phyloP scores from a whole-genome alignment of 495 filamentous ascomycete species.

The Emericellopsis terricola region DNA sequence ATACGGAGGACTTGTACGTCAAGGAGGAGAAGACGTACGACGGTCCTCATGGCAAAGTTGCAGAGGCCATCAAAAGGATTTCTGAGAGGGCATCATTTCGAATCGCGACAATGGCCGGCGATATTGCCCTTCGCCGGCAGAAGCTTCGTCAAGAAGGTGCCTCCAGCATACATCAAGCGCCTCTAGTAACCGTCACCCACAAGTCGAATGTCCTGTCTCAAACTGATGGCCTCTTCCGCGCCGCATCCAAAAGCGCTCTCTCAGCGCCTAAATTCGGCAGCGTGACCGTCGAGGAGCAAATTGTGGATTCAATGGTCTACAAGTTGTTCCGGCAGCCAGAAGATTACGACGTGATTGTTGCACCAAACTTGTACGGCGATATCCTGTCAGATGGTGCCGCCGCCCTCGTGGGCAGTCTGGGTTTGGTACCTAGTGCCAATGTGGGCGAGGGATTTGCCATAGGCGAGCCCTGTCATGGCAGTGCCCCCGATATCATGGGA shows the following conservation, averaged over 20 bases:
- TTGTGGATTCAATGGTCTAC: conserved; percentile 98
- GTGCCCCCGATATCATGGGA: conserved; percentile 90
- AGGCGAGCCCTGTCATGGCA: conserved; percentile 94
- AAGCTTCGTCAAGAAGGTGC: conserved; percentile 40
- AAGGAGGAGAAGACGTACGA: conserved; percentile 83
- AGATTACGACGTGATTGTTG: conserved; percentile 93
- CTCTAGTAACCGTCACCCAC: conserved; percentile 91
- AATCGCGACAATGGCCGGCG: conserved; percentile 84
- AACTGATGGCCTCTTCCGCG: conserved; percentile 90
- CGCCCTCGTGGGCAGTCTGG: conserved; percentile 82
- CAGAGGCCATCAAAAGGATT: conserved; percentile 95
- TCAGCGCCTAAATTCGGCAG: conserved; percentile 37
- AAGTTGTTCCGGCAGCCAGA: conserved; percentile 93
- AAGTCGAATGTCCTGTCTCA: conserved; percentile 95
- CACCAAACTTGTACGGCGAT: conserved; percentile 95
- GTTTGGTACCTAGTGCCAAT: conserved; percentile 90
- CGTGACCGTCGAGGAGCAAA: conserved; percentile 83
- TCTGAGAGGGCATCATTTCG: conserved; percentile 62
- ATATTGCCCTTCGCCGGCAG: conserved; percentile 78
- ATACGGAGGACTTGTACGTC: conserved; percentile 97
- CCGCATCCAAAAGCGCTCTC: conserved; percentile 55
- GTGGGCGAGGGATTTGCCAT: conserved; percentile 91
- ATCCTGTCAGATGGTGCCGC: conserved; percentile 92
- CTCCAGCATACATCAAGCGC: conserved; percentile 39
- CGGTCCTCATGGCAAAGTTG: conserved; percentile 54